phyloP scores from a whole-genome alignment of 2,329 filamentous ascomycete species.

The Diaporthe sp. region DNA sequence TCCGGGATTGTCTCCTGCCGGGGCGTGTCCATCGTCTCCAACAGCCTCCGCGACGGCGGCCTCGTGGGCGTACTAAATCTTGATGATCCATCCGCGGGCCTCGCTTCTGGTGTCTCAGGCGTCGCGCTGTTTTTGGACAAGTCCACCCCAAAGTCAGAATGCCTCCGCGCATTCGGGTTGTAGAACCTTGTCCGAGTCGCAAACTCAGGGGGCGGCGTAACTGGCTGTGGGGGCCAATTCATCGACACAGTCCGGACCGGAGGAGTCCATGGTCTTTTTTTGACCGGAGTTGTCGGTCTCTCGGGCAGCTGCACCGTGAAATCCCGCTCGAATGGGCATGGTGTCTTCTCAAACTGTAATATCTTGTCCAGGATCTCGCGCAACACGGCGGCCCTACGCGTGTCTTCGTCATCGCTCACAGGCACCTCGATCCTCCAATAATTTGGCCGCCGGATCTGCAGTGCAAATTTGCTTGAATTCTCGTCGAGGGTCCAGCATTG shows the following conservation, averaged over 20 bases:
- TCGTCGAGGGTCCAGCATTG: conserved; percentile 96
- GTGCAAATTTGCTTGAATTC: conserved; percentile 81
- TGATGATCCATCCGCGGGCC: neutral
- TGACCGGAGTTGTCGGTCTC: conserved; percentile 71
- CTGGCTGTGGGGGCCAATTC: conserved; percentile 41
- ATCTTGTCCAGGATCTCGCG: conserved; percentile 77
- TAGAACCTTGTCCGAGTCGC: conserved; percentile 34
- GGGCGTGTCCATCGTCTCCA: conserved; percentile 15
- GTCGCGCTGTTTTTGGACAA: conserved; percentile 9
- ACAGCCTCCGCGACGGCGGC: conserved; percentile 3
- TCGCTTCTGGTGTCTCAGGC: conserved; percentile 25
- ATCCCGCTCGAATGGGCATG: conserved; percentile 83
- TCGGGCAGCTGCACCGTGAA: conserved; percentile 82
- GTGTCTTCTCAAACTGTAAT: conserved; percentile 87
- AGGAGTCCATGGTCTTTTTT: conserved; percentile 73
- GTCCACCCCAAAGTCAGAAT: conserved; percentile 31
- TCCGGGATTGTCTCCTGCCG: conserved; percentile 10
- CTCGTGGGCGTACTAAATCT: neutral
- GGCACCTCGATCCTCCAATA: conserved; percentile 94
- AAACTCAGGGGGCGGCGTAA: conserved; percentile 38
- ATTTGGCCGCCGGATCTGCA: conserved; percentile 83
- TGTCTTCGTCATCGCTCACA: conserved; percentile 70
- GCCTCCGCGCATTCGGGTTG: conserved; percentile 30
- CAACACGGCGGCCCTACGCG: conserved; percentile 71
- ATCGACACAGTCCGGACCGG: conserved; percentile 53